phyloP scores from a whole-genome alignment of 371 early-diverging fungal genomes.

The Apophysomyces elegans region DNA sequence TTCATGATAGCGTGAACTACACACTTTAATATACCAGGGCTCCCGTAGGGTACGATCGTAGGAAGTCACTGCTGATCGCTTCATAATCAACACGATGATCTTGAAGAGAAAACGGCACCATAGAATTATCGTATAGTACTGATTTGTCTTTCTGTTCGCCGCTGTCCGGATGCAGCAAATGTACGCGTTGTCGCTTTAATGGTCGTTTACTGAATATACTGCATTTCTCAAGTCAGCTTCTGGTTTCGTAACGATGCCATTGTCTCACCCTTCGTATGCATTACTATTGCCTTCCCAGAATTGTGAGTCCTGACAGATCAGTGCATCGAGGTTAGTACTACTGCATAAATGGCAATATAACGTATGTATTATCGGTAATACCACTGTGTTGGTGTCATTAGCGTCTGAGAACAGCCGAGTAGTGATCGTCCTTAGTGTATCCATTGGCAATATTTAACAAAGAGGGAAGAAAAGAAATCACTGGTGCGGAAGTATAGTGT shows the following conservation, averaged over 20 bases:
- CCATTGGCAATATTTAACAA: slow-evolving; percentile 26
- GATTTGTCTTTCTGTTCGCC: slow-evolving; percentile 11
- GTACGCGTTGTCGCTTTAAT: slow-evolving; percentile 40
- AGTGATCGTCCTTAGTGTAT: slow-evolving; percentile 47
- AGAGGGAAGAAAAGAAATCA: too few relatives aligned
- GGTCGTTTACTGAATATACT: slow-evolving; percentile 44
- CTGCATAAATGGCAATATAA: too few relatives aligned
- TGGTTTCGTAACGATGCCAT: background rate
- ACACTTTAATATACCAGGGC: slow-evolving; percentile 25
- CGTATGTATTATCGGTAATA: slow-evolving; percentile 5
- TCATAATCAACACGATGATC: slow-evolving; percentile 42
- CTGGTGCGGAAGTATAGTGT: too few relatives aligned
- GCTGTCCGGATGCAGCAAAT: slow-evolving; percentile 43
- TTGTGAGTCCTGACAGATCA: slow-evolving; percentile 22
- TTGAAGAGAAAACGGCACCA: slow-evolving; percentile 28
- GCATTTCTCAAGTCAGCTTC: background rate
- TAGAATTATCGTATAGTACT: slow-evolving; percentile 27
- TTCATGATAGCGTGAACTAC: background rate
- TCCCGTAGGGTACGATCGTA: slow-evolving; percentile 38
- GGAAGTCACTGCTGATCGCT: slow-evolving; percentile 38
- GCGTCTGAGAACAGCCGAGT: slow-evolving; percentile 48
- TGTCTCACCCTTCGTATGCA: slow-evolving; percentile 32
- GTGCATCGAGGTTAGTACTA: too few relatives aligned
- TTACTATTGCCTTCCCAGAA: slow-evolving; percentile 11
- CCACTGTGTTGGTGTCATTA: slow-evolving; percentile 33